A percentile compares a stretch with the other conserved stretches of the same genome.
These are phyloP conservation scores for Clathrus columnatus DNA, from an alignment of 768 basidiomycete species.

Conservation along the genomic window DNA sequence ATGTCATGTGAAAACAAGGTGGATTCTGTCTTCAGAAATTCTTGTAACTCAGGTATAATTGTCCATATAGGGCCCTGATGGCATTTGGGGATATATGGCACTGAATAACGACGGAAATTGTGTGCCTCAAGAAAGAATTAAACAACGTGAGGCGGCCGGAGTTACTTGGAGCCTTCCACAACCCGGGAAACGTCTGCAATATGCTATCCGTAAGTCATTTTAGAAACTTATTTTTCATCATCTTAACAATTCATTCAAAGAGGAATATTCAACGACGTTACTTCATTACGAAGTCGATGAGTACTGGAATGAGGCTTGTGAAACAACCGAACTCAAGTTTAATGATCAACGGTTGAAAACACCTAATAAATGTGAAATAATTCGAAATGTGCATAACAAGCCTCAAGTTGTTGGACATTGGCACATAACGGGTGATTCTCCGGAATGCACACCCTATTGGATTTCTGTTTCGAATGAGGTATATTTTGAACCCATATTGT, in stretches of 20 bases:
- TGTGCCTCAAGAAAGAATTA: background rate
- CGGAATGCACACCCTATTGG: background rate
- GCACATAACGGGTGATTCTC: background rate
- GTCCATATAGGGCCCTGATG: background rate
- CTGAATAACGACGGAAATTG: background rate
- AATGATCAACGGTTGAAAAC: background rate
- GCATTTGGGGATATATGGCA: background rate
- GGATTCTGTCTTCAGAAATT: background rate
- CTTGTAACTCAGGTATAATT: background rate
- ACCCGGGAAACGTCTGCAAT: background rate
- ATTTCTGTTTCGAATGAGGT: background rate
- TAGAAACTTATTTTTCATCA: background rate
- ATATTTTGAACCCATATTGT: no score
- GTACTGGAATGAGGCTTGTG: background rate
- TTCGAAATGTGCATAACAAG: background rate
- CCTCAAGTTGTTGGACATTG: background rate
- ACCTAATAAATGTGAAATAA: background rate
- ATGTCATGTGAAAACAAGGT: background rate
- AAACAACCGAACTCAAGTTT: background rate
- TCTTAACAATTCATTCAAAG: background rate
- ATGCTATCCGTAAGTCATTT: background rate
- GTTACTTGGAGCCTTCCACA: background rate
- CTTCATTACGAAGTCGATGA: background rate
- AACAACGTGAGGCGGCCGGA: background rate
- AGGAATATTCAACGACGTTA: background rate